Evolutionary conservation across 208 protist species (phyloP).

Genomic region (Phytomonas serpens): DNA sequence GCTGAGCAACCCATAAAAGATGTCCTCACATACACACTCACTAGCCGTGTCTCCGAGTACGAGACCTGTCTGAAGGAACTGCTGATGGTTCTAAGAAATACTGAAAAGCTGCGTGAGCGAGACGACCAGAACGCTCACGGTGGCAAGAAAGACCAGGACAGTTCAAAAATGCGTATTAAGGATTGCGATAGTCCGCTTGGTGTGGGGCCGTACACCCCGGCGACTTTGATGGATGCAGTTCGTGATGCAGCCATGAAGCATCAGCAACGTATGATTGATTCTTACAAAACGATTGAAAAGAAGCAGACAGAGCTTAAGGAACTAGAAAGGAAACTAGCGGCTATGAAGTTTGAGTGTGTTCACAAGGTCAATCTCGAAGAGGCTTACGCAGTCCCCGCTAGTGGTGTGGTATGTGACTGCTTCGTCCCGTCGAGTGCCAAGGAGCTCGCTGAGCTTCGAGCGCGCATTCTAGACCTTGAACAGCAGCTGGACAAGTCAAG

Average conservation of each 20-base stretch:
- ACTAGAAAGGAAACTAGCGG: constrained; percentile 21
- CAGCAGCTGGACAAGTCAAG: constrained; percentile 12
- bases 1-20: not conserved
- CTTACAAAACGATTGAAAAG: constrained; percentile 13
- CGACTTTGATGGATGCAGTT: constrained; percentile 23
- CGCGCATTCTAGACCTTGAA: constrained; percentile 17
- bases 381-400: not conserved
- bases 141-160: not conserved
- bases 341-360: constrained; percentile 11
- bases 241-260: constrained; percentile 28
- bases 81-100: constrained; percentile 13
- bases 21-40: not conserved
- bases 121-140: constrained; percentile 11
- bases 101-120: constrained; percentile 17
- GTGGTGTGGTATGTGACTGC: not conserved
- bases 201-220: not conserved
- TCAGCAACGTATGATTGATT: constrained; percentile 17
- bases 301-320: constrained; percentile 16
- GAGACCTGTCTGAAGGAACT: constrained; percentile 28
- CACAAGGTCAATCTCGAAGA: not conserved
- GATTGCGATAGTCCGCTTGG: not conserved
- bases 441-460: constrained; percentile 21
- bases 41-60: not conserved
- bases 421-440: constrained; percentile 28
- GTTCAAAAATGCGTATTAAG: not conserved